Percentiles rank a stretch among this genome's conserved stretches.
phyloP scores from a whole-genome alignment of 2,329 filamentous ascomycete genomes.

The Calonectria hawksworthii region DNA sequence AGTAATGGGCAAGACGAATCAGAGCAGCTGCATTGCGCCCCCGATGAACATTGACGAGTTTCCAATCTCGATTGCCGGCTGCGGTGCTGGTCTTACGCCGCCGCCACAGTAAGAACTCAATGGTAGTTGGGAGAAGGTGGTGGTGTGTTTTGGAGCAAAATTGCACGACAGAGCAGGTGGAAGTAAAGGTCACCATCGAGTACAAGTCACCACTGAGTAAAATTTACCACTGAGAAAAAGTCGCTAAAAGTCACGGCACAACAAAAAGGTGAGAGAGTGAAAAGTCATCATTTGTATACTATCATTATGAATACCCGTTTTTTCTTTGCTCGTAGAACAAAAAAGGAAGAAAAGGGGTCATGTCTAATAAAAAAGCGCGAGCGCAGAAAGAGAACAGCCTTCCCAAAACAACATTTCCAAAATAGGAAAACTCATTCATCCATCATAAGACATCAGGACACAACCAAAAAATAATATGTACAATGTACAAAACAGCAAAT shows the following conservation, averaged over 20 bases:
- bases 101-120: conserved; percentile 12
- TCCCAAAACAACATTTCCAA: not conserved
- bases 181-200: no score
- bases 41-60: not conserved
- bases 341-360: not conserved
- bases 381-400: not conserved
- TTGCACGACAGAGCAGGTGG: no score
- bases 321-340: not conserved
- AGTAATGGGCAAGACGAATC: not conserved
- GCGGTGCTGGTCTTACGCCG: not conserved
- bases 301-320: not conserved
- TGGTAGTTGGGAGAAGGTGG: not conserved
- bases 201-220: no score
- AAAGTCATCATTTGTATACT: conserved; percentile 10
- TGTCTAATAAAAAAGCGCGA: not conserved
- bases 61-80: not conserved
- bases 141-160: not conserved
- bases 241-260: no score
- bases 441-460: not conserved
- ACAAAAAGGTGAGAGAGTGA: not conserved
- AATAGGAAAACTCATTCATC: not conserved
- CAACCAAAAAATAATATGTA: not conserved
- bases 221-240: no score
- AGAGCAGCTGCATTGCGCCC: not conserved
- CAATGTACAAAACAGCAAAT: not conserved